phyloP scores from a whole-genome alignment of 2,329 filamentous ascomycete species.

The Paecilomyces sp. region DNA sequence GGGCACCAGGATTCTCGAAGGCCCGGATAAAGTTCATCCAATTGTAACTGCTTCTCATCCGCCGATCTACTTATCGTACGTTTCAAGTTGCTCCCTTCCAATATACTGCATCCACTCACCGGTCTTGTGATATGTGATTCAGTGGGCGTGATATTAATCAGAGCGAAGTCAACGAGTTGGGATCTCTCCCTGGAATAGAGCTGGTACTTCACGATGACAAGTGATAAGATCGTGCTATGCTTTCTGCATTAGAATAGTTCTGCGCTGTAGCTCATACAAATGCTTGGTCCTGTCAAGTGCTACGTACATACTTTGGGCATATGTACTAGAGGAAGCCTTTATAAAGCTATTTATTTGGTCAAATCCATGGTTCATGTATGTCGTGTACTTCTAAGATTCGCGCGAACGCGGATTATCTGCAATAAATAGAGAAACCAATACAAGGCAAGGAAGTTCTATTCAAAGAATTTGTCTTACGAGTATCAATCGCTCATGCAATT shows the following conservation, averaged over 20 bases:
- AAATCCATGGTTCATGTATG: no score
- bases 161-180: background rate
- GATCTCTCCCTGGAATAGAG: background rate
- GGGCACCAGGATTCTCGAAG: background rate
- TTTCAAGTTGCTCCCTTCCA: background rate
- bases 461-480: no score
- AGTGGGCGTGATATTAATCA: background rate
- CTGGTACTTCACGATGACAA: background rate
- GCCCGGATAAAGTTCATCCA: background rate
- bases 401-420: no score
- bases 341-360: no score
- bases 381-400: no score
- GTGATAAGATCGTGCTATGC: background rate
- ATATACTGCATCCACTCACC: background rate
- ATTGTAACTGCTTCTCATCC: background rate
- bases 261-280: background rate
- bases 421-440: no score
- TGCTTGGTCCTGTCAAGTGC: no score
- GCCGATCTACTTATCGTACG: background rate
- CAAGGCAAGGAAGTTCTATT: no score
- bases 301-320: no score
- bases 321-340: no score
- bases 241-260: background rate
- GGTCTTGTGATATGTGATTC: background rate
- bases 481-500: no score